phyloP scores from a whole-genome alignment of 1,284 basidiomycete genomes.

The Fereydounia khargensis region DNA sequence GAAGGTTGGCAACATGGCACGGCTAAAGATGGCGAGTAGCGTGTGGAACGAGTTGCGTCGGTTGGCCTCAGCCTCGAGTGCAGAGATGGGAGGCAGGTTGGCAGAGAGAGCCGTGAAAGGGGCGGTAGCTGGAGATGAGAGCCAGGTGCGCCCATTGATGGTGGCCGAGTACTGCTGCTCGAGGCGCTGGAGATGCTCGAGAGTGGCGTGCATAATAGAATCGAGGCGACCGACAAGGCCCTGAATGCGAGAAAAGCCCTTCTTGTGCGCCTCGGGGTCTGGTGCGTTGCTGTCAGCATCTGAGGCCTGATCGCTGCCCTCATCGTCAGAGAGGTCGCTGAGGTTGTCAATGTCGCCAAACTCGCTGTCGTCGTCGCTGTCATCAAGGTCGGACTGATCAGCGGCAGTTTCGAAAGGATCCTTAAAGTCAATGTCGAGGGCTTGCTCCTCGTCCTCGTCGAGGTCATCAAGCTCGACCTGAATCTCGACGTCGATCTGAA shows the following conservation, averaged over 20 bases:
- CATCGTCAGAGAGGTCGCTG: slow-evolving; percentile 64
- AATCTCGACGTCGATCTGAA: slow-evolving; percentile 96
- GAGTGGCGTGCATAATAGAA: slow-evolving; percentile 76
- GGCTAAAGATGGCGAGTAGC: slow-evolving; percentile 87
- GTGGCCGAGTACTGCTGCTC: slow-evolving; percentile 13
- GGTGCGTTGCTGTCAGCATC: too few species aligned
- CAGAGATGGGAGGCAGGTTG: too few species aligned
- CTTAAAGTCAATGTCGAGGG: slow-evolving; percentile 61
- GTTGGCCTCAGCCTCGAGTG: slow-evolving; percentile 17
- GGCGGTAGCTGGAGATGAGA: too few species aligned
- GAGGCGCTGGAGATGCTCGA: slow-evolving; percentile 72
- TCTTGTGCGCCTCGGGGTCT: slow-evolving; percentile 1
- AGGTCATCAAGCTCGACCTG: slow-evolving; percentile 91
- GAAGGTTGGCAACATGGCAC: slow-evolving; percentile 88
- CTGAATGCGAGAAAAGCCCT: slow-evolving; percentile 64
- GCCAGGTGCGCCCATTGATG: too few species aligned
- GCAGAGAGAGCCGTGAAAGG: too few species aligned
- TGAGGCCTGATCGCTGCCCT: too few species aligned
- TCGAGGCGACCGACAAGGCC: slow-evolving; percentile 89
- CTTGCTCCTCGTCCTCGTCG: slow-evolving; percentile 62
- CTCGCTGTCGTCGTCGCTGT: slow-evolving; percentile 43
- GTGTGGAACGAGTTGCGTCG: slow-evolving; percentile 67
- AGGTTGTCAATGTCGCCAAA: slow-evolving; percentile 37
- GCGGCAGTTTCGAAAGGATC: slow-evolving; percentile 79
- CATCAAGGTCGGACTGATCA: slow-evolving; percentile 63